These are phyloP conservation scores for Silene noctiflora DNA, from an alignment of 179 eudicot genomes.

Conservation along the genomic window DNA sequence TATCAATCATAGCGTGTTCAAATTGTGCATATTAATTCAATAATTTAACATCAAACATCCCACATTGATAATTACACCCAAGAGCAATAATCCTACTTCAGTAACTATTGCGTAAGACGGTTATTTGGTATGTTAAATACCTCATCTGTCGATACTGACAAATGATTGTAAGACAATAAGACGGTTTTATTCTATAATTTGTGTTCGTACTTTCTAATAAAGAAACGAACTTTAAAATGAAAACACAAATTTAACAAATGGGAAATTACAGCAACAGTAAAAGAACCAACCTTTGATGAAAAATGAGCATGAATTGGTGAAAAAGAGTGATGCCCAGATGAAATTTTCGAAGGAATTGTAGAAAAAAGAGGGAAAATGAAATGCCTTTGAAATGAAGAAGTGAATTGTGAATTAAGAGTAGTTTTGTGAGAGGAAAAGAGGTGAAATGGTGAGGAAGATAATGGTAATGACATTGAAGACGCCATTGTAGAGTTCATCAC, in stretches of 20 bases:
- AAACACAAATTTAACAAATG: background rate
- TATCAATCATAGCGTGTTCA: background rate
- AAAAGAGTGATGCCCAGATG: constrained; percentile 10
- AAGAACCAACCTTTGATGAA: constrained; percentile 31
- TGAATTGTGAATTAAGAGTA: background rate
- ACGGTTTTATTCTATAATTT: no score
- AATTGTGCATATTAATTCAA: background rate
- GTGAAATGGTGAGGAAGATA: constrained; percentile 11
- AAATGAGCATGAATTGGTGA: constrained; percentile 19
- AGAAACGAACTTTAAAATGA: background rate
- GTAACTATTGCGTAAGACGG: no score
- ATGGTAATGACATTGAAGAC: constrained; percentile 35
- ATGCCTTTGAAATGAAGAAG: constrained; percentile 22
- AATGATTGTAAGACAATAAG: no score
- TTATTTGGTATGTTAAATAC: no score
- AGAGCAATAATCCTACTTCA: no score
- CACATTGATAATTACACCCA: background rate
- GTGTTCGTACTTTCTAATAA: background rate
- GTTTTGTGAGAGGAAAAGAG: constrained; percentile 16
- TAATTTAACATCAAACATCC: background rate
- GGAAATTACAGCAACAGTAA: background rate
- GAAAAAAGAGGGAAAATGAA: constrained; percentile 15
- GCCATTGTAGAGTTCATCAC: constrained; percentile 28
- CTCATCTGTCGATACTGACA: no score
- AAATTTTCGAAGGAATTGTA: background rate